Base-by-base conservation (phyloP, 331 rosid genomes). In the Saraca asoca region DNA sequence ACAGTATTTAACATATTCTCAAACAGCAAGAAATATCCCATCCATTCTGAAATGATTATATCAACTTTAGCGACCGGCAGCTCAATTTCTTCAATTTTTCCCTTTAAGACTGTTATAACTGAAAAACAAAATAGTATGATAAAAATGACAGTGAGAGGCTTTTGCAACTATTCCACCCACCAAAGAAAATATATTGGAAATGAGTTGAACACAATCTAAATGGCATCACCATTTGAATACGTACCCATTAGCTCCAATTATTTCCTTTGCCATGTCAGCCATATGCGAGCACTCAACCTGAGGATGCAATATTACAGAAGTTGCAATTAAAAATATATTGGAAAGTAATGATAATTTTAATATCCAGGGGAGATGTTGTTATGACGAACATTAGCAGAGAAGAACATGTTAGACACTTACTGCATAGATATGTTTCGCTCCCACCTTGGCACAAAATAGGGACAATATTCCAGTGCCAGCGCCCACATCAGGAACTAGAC, bases 391-490 rank as follows among this genome's bases (percentile, higher is more conserved):
- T 31, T 6, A 15, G 10, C 14, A 38, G 38, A 64, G 35, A 64
- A 12, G 4, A 31, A 48, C 45, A 72, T 42, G 2, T 10, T 2
- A 62, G 37, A 53, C 49, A 73, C 87, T 50, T 69, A 90, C 99
- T 0, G 99, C 99, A 82, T 86, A 94, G 74, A 94, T 95, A 78
- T 94, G 99, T 55, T 79, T 58, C 31, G 99, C 99, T 64, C 97
- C 99, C 5, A 95, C 99, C 75, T 88, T 94, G 13, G 97, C 99
- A 72, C 99, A 94, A 58, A 94, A 94, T 16, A 94, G 84, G 34
- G 99, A 94, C 78, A 94, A 79, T 82, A 94, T 94, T 31, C 97
- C 99, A 54, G 99, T 94, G 68, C 99, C 99, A 20, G 99, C 99
- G 69, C 99, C 99, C 19, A 90, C 99, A 72, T 94, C 99, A 68